Base-by-base conservation (phyloP, 495 filamentous ascomycete species). In the Aspergillus sclerotioniger region DNA sequence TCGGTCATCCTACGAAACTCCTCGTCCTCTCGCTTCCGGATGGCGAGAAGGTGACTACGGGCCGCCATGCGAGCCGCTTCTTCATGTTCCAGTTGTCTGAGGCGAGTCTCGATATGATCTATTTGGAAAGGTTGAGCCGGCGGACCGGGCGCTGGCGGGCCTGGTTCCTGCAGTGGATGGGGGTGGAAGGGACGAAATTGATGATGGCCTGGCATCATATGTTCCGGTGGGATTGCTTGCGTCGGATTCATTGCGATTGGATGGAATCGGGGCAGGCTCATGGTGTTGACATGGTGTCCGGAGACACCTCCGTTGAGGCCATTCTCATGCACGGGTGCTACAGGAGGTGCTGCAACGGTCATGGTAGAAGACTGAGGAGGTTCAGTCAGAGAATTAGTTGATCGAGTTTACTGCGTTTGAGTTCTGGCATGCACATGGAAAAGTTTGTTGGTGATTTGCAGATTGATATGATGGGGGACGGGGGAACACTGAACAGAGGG, bases 181-280 rank as follows among this genome's bases (percentile, higher is more conserved):
- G 65, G 66, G 53, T 65, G 63, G 64, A 68, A 79, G 39, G 71
- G 71, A 49, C 76, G 71, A 45, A 68, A 77, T 35, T 67, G 64
- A 54, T 73, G 73, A 51, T 72, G 72, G 52, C 62, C 68, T 25
- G 72, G 74, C 37, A 74, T 65, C 67, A 76, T 67, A 49, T 71
- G 65, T 1, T 77, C 72, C 29, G 72, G 70, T 8, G 72, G 70
- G 56, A 68, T 67, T 54, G 67, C 49, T 54, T 67, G 69, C 51
- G 70, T 72, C 12, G 76, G 74, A 58, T 79, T 79, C 69, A 78
- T 79, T 54, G 76, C 76, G 62, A 79, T 77, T 31, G 76, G 74
- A 51, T 77, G 75, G 47, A 78, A 78, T 35, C 76, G 74, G 35
- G 74, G 73, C 2, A 77, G 65, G 60, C 62, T 63, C 63, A 70